Conservation (phyloP, 83 land plant genomes). For the Picea abies region DNA sequence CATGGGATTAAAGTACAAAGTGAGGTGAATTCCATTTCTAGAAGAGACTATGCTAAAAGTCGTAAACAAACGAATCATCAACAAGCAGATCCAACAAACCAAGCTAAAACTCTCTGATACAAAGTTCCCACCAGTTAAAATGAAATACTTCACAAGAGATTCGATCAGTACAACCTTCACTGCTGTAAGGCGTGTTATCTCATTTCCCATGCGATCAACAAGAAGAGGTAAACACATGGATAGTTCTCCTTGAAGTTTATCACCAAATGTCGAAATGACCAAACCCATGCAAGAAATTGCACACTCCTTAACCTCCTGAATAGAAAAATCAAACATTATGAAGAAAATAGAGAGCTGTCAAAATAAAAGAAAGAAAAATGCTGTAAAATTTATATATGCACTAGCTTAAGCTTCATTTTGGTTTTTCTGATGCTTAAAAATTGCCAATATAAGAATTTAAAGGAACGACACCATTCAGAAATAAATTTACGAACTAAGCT, state of each 20-base stretch:
- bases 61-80: no score
- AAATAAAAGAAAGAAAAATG: neutral
- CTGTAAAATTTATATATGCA: neutral
- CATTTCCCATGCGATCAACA: constrained; percentile 97
- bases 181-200: constrained; percentile 95
- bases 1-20: neutral
- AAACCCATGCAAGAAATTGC: constrained; percentile 98
- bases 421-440: neutral
- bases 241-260: constrained; percentile 71
- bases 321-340: neutral
- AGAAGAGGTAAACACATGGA: constrained; percentile 84
- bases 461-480: neutral
- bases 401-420: neutral
- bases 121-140: neutral
- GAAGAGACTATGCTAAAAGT: no score
- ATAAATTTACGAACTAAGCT: constrained; percentile 6
- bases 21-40: neutral
- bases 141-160: neutral
- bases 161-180: constrained; percentile 69
- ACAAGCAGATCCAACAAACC: neutral
- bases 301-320: constrained; percentile 99
- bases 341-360: neutral
- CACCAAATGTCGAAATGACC: constrained; percentile 94
- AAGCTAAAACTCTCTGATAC: neutral
- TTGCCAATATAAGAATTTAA: neutral